Evolutionary conservation across 2,329 filamentous ascomycete species (phyloP).

Genomic region (Ophioceras dolichostomum): DNA sequence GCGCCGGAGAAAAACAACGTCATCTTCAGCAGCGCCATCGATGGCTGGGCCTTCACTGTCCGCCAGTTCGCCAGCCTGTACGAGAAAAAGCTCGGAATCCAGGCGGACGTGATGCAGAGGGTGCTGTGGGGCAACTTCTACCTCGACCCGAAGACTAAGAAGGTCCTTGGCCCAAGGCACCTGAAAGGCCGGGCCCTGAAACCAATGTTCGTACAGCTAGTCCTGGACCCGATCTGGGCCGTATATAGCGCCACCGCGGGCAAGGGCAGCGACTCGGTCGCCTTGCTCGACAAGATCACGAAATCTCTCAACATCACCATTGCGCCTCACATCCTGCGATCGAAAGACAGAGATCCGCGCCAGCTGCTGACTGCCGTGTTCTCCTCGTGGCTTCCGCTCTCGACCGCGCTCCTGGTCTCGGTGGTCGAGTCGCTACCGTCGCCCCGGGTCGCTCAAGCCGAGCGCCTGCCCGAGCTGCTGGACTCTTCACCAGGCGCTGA

Average conservation of each 20-base stretch:
- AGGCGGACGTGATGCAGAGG: slow-evolving; percentile 76
- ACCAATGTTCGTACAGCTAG: slow-evolving; percentile 94
- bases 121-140: slow-evolving; percentile 97
- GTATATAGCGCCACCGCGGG: slow-evolving; percentile 86
- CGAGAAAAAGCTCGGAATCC: slow-evolving; percentile 94
- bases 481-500: slow-evolving; percentile 66
- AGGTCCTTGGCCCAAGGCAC: slow-evolving; percentile 81
- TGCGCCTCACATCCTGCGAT: slow-evolving; percentile 71
- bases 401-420: slow-evolving; percentile 83
- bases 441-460: slow-evolving; percentile 65
- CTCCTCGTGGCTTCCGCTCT: slow-evolving; percentile 80
- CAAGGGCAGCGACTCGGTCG: slow-evolving; percentile 70
- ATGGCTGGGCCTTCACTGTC: slow-evolving; percentile 98
- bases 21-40: slow-evolving; percentile 94
- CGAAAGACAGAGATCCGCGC: slow-evolving; percentile 74
- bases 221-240: slow-evolving; percentile 92
- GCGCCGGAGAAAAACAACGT: slow-evolving; percentile 98
- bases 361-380: slow-evolving; percentile 80
- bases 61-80: slow-evolving; percentile 88
- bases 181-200: slow-evolving; percentile 85
- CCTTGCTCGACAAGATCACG: slow-evolving; percentile 82
- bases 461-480: slow-evolving; percentile 68
- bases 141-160: slow-evolving; percentile 91
- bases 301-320: slow-evolving; percentile 80
- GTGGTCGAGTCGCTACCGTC: slow-evolving; percentile 89